A percentile compares a stretch with the other conserved stretches of the same genome.
Evolutionary conservation across 768 basidiomycete species (phyloP).

Genomic region (Boletus rubescentipes): DNA sequence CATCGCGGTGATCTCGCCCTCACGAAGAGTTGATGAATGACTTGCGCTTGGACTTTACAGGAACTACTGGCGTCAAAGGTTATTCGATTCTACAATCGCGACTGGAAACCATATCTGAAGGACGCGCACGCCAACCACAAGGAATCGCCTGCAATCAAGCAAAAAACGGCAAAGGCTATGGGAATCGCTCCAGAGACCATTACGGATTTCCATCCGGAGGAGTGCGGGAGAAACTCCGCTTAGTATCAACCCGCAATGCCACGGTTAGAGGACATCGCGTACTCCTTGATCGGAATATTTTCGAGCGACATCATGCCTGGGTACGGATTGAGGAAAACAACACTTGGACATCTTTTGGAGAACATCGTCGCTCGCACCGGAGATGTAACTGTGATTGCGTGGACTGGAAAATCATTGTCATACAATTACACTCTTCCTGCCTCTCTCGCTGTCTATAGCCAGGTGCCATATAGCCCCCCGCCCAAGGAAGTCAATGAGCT

Average conservation of each 20-base stretch:
- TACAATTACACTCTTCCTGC: conserved; percentile 14
- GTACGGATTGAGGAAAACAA: conserved; percentile 1
- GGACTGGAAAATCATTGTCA: conserved; percentile 3
- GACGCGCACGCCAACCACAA: conserved; percentile 11
- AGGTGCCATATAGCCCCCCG: no score
- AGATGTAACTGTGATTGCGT: conserved; percentile 7
- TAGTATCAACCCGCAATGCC: conserved; percentile 6
- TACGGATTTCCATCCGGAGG: not conserved
- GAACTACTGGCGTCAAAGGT: no score
- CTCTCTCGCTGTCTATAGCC: no score
- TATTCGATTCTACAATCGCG: no score
- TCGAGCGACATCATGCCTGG: conserved; percentile 1
- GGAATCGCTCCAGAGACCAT: not conserved
- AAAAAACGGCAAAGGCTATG: conserved; percentile 7
- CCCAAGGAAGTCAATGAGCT: no score
- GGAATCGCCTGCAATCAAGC: conserved; percentile 6
- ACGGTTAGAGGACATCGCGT: conserved; percentile 9
- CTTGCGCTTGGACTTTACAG: conserved; percentile 12
- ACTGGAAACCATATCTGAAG: conserved; percentile 8
- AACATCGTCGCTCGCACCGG: conserved; percentile 3
- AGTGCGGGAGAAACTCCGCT: conserved; percentile 7
- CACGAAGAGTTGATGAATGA: not conserved
- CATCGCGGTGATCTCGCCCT: no score
- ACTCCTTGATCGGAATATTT: conserved; percentile 13
- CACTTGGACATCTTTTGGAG: conserved; percentile 6